Base-by-base conservation (phyloP, 2,329 filamentous ascomycete species). In the Verticillium isaacii region DNA sequence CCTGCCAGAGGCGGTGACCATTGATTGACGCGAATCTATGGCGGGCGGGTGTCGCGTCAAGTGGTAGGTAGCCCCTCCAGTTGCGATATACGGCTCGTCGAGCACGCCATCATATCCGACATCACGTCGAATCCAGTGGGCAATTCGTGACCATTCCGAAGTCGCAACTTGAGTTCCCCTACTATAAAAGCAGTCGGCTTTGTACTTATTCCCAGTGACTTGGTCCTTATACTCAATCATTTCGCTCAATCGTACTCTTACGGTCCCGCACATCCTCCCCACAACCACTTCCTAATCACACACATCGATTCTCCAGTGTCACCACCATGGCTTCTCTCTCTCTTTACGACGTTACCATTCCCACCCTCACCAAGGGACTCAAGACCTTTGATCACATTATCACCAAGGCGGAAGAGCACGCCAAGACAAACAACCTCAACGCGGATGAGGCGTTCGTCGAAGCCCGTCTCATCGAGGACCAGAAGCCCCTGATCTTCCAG, bases 401-500 rank as follows among this genome's bases (percentile, higher is more conserved):
- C 15, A 61, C 64, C 15, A 74, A 73, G 66, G 70, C 72, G 29
- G 63, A 69, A 54, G 57, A 66, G 37, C 64, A 74, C 54, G 68
- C 71, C 58, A 68, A 72, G 41, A 68, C 67, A 19, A 66, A 69
- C 45, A 66, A 66, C 37, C 37, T 68, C 41, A 66, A 69, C 50
- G 57, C 65, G 23, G 66, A 69, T 60, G 32, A 17, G 23, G 60
- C 32, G 54, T 70, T 71, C 57, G 65, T 68, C 57, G 32, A 61
- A 15, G 66, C 69, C 25, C 62, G 67, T 4, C 68, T 78, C 2
- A 50, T 62, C 52, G 67, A 70, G 2, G 75, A 77, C 68, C 77
- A 77, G 72, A 64, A 67, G 15, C 73, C 74, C 15, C 68, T 78
- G 23, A 64, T 58, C 39, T 74, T 74, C 67, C 75, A 78, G 61